Evolutionary conservation across 108 stramenopile genomes (phyloP).

Genomic region (Cyclotella distinguenda): DNA sequence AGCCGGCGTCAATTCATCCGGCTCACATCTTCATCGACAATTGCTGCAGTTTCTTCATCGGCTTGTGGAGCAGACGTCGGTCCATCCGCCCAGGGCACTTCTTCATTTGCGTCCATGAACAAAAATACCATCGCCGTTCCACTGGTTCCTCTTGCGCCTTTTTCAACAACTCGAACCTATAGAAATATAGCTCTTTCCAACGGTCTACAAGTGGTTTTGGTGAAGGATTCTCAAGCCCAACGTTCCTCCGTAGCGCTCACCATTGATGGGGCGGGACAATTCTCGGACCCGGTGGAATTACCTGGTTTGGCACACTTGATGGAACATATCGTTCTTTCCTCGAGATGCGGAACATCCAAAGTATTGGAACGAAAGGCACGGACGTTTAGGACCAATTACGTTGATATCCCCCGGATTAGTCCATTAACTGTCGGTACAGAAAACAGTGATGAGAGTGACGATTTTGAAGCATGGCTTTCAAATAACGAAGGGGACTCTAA

Average conservation of each 20-base stretch:
- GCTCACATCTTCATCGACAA: background rate
- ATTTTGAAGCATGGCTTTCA: constrained; percentile 72
- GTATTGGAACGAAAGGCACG: constrained; percentile 23
- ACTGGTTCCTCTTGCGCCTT: constrained; percentile 48
- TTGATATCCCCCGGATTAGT: background rate
- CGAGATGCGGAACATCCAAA: constrained; percentile 23
- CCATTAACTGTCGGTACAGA: background rate
- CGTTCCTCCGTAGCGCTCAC: constrained; percentile 57
- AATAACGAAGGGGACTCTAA: constrained; percentile 71
- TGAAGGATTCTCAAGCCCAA: constrained; percentile 48
- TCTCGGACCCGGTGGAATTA: constrained; percentile 58
- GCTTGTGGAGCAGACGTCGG: background rate
- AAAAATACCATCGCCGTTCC: constrained; percentile 31
- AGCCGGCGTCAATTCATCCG: constrained; percentile 1
- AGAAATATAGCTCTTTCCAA: constrained; percentile 58
- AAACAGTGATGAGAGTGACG: constrained; percentile 21
- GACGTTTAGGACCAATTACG: constrained; percentile 57
- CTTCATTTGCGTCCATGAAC: background rate
- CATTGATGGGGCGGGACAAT: constrained; percentile 74
- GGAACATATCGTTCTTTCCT: constrained; percentile 76
- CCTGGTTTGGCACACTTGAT: constrained; percentile 75
- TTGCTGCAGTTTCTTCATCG: background rate
- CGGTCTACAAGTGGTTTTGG: constrained; percentile 64
- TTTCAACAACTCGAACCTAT: constrained; percentile 61
- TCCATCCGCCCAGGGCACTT: background rate